Conservation (phyloP, 306 rosid genomes). For the Lathyrus tuberosus region DNA sequence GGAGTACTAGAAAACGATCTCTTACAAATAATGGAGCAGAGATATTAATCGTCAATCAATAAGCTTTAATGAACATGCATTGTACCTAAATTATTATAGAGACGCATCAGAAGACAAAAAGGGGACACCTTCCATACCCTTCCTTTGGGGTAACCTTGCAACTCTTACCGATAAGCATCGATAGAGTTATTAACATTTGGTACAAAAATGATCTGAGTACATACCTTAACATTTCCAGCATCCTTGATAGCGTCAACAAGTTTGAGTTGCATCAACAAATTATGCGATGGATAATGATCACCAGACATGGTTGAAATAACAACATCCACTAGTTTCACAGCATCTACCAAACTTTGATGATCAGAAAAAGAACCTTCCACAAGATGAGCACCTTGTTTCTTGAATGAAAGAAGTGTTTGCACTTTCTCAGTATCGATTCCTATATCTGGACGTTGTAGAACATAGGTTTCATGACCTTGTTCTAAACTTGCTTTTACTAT, state of each 20-base stretch:
- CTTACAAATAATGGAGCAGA: too few species aligned
- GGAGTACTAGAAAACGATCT: too few species aligned
- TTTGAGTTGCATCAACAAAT: constrained; percentile 71
- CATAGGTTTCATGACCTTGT: constrained; percentile 69
- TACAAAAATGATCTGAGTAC: too few species aligned
- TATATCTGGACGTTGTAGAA: constrained; percentile 69
- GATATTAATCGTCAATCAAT: too few species aligned
- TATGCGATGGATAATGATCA: constrained; percentile 73
- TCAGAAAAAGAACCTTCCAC: constrained; percentile 70
- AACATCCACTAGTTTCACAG: constrained; percentile 71
- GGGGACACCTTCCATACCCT: too few species aligned
- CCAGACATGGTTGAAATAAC: constrained; percentile 83
- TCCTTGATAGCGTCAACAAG: constrained; percentile 77
- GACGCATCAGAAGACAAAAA: too few species aligned
- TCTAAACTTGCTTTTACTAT: constrained; percentile 71
- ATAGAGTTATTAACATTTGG: too few species aligned
- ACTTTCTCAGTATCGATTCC: constrained; percentile 73
- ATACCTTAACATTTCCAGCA: constrained; percentile 88
- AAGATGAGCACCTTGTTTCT: constrained; percentile 71
- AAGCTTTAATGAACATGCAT: too few species aligned
- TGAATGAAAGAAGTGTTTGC: constrained; percentile 64
- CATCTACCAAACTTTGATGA: constrained; percentile 67
- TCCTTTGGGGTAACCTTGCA: too few species aligned
- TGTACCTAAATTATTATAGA: too few species aligned
- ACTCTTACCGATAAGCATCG: too few species aligned